phyloP scores from a whole-genome alignment of 139 green algal genomes.

The Spirogloea muscicola region DNA sequence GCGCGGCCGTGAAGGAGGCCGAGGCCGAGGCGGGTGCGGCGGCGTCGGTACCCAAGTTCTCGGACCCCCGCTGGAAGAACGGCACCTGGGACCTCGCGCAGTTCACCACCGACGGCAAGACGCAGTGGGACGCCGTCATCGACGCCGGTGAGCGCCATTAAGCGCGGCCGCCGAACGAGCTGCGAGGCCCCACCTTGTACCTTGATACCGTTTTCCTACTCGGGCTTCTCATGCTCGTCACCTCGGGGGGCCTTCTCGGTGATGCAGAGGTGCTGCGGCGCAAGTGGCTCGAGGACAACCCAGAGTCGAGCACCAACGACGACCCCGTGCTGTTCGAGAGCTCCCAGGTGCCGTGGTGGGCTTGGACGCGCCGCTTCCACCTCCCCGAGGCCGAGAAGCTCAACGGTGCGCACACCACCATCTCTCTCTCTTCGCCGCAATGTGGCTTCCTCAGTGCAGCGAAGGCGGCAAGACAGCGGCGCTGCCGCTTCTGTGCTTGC shows the following conservation, averaged over 20 bases:
- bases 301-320: slow-evolving; percentile 48
- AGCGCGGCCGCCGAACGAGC: too few relatives aligned
- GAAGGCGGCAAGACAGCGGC: too few relatives aligned
- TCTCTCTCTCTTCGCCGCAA: too few relatives aligned
- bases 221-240: neutral
- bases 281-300: slow-evolving; percentile 51
- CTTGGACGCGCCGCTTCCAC: slow-evolving; percentile 60
- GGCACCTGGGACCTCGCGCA: slow-evolving; percentile 49
- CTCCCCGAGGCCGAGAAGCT: slow-evolving; percentile 60
- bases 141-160: slow-evolving; percentile 41
- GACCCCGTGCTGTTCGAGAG: slow-evolving; percentile 55
- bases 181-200: neutral
- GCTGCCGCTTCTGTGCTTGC: too few relatives aligned
- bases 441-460: too few relatives aligned
- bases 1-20: too few relatives aligned
- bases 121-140: slow-evolving; percentile 51
- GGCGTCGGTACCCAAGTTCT: too few relatives aligned
- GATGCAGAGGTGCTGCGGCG: slow-evolving; percentile 54
- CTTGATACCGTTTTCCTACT: neutral
- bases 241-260: too few relatives aligned
- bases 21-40: too few relatives aligned
- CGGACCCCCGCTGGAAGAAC: slow-evolving; percentile 46
- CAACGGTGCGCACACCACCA: slow-evolving; percentile 45
- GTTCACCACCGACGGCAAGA: slow-evolving; percentile 49
- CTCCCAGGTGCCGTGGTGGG: slow-evolving; percentile 53